Evolutionary conservation across 2,329 filamentous ascomycete species (phyloP).

Genomic region (Fusarium oxysporum): DNA sequence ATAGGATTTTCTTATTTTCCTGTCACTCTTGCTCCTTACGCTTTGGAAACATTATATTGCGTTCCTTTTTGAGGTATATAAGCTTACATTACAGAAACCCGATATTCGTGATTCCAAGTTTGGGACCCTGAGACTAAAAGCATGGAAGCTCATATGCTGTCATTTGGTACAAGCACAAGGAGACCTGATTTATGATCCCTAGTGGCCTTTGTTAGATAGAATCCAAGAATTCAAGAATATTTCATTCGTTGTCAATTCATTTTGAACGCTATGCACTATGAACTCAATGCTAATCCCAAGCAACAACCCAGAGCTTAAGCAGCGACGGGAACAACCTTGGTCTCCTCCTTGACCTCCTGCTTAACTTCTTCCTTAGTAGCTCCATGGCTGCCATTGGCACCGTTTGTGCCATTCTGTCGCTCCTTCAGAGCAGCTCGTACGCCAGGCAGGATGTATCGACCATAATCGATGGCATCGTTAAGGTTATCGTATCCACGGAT

Average conservation of each 20-base stretch:
- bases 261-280: constrained; percentile 2
- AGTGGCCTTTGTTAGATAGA: fast-evolving
- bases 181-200: not conserved
- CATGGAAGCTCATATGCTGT: not conserved
- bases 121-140: not conserved
- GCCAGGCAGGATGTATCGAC: constrained; percentile 64
- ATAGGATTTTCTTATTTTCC: no score
- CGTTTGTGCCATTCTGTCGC: constrained; percentile 34
- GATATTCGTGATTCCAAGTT: not conserved
- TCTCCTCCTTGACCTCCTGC: not conserved
- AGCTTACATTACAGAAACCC: not conserved
- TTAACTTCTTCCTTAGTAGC: not conserved
- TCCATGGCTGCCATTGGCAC: constrained; percentile 11
- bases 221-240: not conserved
- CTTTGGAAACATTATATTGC: not conserved
- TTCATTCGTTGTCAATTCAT: not conserved
- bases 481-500: constrained; percentile 72
- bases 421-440: constrained; percentile 56
- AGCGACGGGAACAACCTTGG: not conserved
- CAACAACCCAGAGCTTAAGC: not conserved
- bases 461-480: constrained; percentile 70
- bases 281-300: not conserved
- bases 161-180: not conserved
- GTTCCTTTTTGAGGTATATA: no score
- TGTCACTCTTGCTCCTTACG: not conserved